phyloP scores from a whole-genome alignment of 2,329 filamentous ascomycete genomes.

The Drechslerella coelobrocha region DNA sequence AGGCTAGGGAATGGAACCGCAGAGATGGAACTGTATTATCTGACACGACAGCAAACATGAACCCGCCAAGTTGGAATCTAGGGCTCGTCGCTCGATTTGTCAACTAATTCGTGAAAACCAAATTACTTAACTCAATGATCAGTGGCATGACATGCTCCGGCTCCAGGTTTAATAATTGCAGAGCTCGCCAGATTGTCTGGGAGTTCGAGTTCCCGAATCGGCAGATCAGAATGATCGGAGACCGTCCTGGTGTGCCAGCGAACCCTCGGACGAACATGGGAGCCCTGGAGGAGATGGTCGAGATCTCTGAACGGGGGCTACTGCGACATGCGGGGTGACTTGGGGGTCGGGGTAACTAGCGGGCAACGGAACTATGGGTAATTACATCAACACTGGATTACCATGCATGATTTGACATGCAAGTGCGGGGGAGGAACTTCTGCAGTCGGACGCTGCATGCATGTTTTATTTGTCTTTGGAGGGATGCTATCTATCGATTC shows the following conservation, averaged over 20 bases:
- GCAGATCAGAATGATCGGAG: conserved; percentile 15
- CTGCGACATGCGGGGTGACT: conserved; percentile 43
- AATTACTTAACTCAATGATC: conserved; percentile 10
- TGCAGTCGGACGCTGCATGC: background rate
- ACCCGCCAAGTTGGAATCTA: too few relatives aligned
- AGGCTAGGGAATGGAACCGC: too few relatives aligned
- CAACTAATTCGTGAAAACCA: too few relatives aligned
- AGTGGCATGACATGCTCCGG: background rate
- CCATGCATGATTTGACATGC: conserved; percentile 5
- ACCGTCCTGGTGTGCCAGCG: conserved; percentile 39
- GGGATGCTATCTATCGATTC: background rate
- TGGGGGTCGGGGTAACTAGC: conserved; percentile 28
- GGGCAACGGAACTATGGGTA: background rate
- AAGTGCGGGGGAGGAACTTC: conserved; percentile 20
- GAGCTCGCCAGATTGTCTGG: conserved; percentile 27
- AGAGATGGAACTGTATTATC: too few relatives aligned
- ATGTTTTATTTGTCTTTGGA: background rate
- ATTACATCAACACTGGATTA: background rate
- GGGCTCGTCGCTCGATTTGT: too few relatives aligned
- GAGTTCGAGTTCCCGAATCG: conserved; percentile 24
- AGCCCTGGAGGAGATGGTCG: conserved; percentile 16
- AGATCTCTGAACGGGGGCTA: conserved; percentile 12
- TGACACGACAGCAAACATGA: too few relatives aligned
- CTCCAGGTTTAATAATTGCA: conserved; percentile 29
- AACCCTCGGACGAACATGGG: conserved; percentile 35